These are phyloP conservation scores for Rhizopus sp. DNA, from an alignment of 371 early-diverging fungal genomes.

Conservation along the genomic window DNA sequence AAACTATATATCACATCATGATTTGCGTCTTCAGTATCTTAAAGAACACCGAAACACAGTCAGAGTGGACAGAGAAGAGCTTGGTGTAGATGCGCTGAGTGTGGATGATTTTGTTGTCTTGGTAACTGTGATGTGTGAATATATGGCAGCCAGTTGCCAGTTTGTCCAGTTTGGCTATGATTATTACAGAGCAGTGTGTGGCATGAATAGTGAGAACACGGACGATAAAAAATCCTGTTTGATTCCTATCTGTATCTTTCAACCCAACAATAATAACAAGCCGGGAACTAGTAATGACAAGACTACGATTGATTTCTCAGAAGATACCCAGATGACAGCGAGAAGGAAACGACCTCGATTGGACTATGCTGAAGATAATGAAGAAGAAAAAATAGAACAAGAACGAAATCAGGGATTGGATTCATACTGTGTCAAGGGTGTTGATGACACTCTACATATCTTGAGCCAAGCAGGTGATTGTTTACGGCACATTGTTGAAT, in stretches of 20 bases:
- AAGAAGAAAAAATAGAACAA: slow-evolving; percentile 9
- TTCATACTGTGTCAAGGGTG: slow-evolving; percentile 44
- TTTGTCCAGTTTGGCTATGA: slow-evolving; percentile 46
- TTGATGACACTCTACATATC: slow-evolving; percentile 42
- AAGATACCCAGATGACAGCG: slow-evolving; percentile 5
- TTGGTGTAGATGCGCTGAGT: not conserved
- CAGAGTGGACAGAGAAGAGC: slow-evolving; percentile 28
- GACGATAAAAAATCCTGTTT: slow-evolving; percentile 41
- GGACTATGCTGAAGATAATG: not conserved
- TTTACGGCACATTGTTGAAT: slow-evolving; percentile 37
- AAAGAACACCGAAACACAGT: slow-evolving; percentile 37
- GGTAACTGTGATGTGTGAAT: slow-evolving; percentile 47
- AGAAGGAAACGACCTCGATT: not conserved
- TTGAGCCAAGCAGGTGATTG: slow-evolving; percentile 47
- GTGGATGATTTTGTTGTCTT: slow-evolving; percentile 18
- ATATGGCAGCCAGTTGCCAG: slow-evolving; percentile 36
- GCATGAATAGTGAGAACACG: slow-evolving; percentile 19
- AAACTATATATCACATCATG: slow-evolving; percentile 9
- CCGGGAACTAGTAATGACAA: not conserved
- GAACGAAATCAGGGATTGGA: slow-evolving; percentile 35
- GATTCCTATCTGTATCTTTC: slow-evolving; percentile 48
- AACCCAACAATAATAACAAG: slow-evolving; percentile 17
- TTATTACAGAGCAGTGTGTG: slow-evolving; percentile 46
- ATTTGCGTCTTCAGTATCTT: slow-evolving; percentile 34
- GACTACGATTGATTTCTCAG: slow-evolving; percentile 15